Conservation (phyloP, 2,329 filamentous ascomycete species). For the Immersiporthe knoxdaviesiana region DNA sequence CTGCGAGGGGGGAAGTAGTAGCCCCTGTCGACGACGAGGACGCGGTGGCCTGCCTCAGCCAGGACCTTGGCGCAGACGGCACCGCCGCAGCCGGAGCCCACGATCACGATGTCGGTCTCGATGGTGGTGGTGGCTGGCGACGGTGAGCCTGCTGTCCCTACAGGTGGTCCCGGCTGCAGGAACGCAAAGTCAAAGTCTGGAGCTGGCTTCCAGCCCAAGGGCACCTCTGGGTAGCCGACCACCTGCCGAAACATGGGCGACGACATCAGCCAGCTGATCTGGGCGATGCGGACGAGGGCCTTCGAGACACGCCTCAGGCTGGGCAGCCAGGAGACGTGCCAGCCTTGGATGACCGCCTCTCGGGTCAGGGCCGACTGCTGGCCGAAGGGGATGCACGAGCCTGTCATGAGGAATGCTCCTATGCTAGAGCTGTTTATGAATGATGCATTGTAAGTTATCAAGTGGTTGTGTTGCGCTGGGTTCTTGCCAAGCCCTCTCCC, state of each 20-base stretch:
- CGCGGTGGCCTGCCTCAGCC: conserved; percentile 72
- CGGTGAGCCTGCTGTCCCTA: conserved; percentile 37
- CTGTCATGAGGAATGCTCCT: conserved; percentile 68
- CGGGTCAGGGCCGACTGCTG: conserved; percentile 63
- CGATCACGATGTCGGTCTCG: conserved; percentile 80
- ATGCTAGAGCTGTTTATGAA: conserved; percentile 58
- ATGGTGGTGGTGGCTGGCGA: conserved; percentile 68
- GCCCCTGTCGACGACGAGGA: conserved; percentile 80
- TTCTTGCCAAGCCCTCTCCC: not conserved
- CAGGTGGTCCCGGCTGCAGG: conserved; percentile 48
- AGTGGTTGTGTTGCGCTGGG: not conserved
- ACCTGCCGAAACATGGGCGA: conserved; percentile 58
- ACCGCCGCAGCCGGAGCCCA: conserved; percentile 87
- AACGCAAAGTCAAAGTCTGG: conserved; percentile 62
- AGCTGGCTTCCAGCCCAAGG: conserved; percentile 53
- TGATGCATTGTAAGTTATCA: not conserved
- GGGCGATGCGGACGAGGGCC: conserved; percentile 57
- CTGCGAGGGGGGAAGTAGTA: conserved; percentile 73
- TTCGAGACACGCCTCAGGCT: conserved; percentile 60
- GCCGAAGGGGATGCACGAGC: conserved; percentile 65
- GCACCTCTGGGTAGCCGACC: conserved; percentile 61
- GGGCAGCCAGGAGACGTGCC: conserved; percentile 61
- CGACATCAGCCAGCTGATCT: conserved; percentile 58
- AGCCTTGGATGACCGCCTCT: conserved; percentile 64
- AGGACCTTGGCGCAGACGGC: conserved; percentile 81